Evolutionary conservation across 805 yeast species (phyloP).

Genomic region (Metschnikowia lochheadii): DNA sequence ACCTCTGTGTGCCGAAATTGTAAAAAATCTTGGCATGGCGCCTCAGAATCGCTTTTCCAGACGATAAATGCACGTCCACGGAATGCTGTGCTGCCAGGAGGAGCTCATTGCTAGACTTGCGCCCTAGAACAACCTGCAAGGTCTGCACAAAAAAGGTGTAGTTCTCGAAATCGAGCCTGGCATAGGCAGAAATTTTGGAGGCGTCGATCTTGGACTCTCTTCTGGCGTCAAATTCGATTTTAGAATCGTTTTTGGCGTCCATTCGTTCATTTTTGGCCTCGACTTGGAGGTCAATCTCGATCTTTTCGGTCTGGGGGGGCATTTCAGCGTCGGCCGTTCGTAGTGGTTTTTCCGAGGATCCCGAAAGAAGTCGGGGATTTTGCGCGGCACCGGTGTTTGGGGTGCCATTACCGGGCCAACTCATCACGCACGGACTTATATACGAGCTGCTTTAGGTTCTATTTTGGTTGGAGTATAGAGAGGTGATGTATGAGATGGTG

Average conservation of each 20-base stretch:
- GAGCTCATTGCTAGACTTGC: conserved; percentile 55
- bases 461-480: background rate
- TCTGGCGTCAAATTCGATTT: background rate
- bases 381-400: background rate
- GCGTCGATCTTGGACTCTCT: conserved; percentile 1
- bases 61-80: conserved; percentile 89
- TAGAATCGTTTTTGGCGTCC: no score
- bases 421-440: conserved; percentile 4
- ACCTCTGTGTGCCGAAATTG: conserved; percentile 93
- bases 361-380: background rate
- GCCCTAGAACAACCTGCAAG: conserved; percentile 87
- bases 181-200: conserved; percentile 52
- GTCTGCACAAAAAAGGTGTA: conserved; percentile 96
- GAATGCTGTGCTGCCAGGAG: conserved; percentile 64
- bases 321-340: background rate
- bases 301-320: no score
- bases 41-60: conserved; percentile 88
- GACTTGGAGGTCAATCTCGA: no score
- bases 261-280: no score
- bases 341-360: background rate
- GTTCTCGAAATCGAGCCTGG: conserved; percentile 83
- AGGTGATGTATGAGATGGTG: background rate
- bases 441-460: no score
- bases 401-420: conserved; percentile 13
- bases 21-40: conserved; percentile 94